Evolutionary conservation across 1,139 yeast species (phyloP).

Genomic region (Suhomyces panamericanus): DNA sequence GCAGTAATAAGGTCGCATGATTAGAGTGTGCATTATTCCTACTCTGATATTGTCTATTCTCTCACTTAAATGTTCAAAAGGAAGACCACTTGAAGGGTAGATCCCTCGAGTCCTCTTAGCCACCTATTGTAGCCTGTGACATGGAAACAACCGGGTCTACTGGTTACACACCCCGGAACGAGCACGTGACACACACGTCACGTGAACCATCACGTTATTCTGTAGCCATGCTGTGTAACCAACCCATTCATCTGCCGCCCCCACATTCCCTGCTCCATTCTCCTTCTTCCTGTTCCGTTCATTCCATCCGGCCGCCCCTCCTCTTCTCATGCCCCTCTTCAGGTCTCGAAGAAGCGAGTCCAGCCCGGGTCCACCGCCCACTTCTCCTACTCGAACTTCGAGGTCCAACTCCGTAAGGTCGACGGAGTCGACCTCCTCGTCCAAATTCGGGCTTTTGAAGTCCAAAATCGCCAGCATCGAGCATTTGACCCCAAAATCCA

Average conservation of each 20-base stretch:
- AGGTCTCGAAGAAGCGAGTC: conserved; percentile 11
- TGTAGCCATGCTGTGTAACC: not conserved
- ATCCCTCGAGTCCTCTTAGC: no score
- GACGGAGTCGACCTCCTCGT: not conserved
- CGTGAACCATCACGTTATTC: not conserved
- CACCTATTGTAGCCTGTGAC: no score
- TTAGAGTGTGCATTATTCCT: no score
- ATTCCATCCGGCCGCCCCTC: not conserved
- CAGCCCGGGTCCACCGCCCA: conserved; percentile 5
- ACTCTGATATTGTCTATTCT: no score
- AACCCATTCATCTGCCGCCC: not conserved
- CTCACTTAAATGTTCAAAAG: no score
- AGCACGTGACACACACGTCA: not conserved
- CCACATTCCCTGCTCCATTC: not conserved
- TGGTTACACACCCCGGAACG: no score
- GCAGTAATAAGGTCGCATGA: no score
- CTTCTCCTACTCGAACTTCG: conserved; percentile 3
- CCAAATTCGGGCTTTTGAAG: conserved; percentile 8
- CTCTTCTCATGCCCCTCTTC: conserved; percentile 9
- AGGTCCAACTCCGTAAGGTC: conserved; percentile 10
- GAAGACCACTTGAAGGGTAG: no score
- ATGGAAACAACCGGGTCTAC: no score
- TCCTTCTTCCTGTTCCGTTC: not conserved
- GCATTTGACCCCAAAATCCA: not conserved
- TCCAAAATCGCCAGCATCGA: conserved; percentile 1